These are phyloP conservation scores for Staphylotrichum tortipilum DNA, from an alignment of 495 filamentous ascomycete species.

Conservation along the genomic window DNA sequence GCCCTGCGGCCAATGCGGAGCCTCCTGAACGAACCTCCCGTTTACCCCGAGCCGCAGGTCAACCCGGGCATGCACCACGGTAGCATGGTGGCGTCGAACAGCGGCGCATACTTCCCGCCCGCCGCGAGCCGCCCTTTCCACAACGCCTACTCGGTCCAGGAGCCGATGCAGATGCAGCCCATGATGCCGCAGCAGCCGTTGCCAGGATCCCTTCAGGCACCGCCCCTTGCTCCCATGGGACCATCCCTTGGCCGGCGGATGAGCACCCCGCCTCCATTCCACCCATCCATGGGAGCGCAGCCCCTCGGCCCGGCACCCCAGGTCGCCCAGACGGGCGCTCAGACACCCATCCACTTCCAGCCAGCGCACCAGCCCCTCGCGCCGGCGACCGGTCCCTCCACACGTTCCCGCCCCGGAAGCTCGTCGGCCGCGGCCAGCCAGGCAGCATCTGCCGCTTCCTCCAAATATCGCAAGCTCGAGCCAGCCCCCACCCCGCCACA, in stretches of 20 bases:
- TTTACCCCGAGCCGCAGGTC: constrained; percentile 20
- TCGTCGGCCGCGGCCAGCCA: constrained; percentile 22
- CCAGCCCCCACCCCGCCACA: constrained; percentile 41
- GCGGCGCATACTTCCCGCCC: constrained; percentile 30
- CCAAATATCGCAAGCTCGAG: constrained; percentile 41
- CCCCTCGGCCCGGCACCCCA: not conserved
- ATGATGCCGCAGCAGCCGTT: constrained; percentile 11
- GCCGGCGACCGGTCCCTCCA: constrained; percentile 1
- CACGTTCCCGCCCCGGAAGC: constrained; percentile 17
- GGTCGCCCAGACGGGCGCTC: not conserved
- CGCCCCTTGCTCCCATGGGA: constrained; percentile 1
- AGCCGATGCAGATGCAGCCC: constrained; percentile 22
- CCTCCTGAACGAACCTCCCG: constrained; percentile 16
- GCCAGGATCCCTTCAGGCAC: not conserved
- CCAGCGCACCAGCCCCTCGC: not conserved
- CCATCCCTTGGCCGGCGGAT: constrained; percentile 4
- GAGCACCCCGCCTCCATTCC: constrained; percentile 15
- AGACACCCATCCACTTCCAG: constrained; percentile 5
- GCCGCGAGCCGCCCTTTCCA: constrained; percentile 34
- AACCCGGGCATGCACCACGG: constrained; percentile 17
- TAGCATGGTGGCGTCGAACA: constrained; percentile 31
- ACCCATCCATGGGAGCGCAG: not conserved
- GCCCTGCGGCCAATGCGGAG: constrained; percentile 34
- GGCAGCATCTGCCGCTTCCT: no score
- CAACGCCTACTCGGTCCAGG: constrained; percentile 29